Percentiles rank a stretch among this genome's conserved stretches.
Conservation (phyloP, 1,284 basidiomycete species). For the Melampsora larici-populina region DNA sequence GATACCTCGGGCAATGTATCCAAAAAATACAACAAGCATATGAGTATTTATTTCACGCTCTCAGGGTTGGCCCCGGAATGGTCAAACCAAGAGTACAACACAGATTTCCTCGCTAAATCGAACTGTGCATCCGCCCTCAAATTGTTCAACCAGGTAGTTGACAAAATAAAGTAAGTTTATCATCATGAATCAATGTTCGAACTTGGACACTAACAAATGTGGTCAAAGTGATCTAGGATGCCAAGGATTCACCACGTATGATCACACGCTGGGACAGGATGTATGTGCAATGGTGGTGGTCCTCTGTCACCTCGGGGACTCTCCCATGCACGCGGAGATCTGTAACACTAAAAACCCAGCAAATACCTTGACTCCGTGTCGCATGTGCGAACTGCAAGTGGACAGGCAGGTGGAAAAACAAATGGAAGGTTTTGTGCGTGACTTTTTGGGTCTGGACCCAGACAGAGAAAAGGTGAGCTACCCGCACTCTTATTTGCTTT, state of each 20-base stretch:
- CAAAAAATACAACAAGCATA: too few species aligned
- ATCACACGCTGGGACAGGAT: not conserved
- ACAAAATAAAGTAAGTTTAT: conserved; percentile 3
- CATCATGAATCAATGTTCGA: not conserved
- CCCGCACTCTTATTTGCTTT: too few species aligned
- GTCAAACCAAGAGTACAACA: conserved; percentile 15
- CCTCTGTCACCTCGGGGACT: not conserved
- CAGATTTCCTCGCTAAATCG: not conserved
- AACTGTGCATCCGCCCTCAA: not conserved
- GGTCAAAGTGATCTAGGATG: not conserved
- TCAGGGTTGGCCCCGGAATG: not conserved
- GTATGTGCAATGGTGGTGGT: not conserved
- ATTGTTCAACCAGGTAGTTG: not conserved
- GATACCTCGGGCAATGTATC: conserved; percentile 9
- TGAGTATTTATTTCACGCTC: too few species aligned
- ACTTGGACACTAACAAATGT: too few species aligned
- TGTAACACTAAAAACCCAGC: conserved; percentile 11
- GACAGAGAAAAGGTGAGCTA: too few species aligned
- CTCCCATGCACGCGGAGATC: conserved; percentile 8
- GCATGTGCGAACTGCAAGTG: not conserved
- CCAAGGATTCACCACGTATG: not conserved
- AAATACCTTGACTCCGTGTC: not conserved
- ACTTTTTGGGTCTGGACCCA: too few species aligned
- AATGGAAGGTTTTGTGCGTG: too few species aligned
- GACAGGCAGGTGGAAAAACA: too few species aligned